These are phyloP conservation scores for Trichoderma sp. DNA, from an alignment of 2,329 filamentous ascomycete species.

Conservation along the genomic window DNA sequence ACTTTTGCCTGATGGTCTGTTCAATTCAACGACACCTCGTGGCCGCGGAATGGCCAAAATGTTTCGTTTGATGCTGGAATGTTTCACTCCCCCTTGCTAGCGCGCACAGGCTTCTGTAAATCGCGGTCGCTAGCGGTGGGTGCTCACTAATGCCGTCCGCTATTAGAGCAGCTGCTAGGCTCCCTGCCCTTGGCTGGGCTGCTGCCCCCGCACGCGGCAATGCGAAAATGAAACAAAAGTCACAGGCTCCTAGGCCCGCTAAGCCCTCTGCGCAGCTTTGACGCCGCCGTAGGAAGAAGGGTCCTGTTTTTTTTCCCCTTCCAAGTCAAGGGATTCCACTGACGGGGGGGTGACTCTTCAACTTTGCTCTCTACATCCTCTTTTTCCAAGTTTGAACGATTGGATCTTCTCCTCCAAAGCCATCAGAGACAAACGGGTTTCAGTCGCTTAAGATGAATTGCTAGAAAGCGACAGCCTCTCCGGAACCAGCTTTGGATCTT, in stretches of 20 bases:
- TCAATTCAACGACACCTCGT: neutral
- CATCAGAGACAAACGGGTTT: neutral
- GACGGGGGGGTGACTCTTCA: neutral
- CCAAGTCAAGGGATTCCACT: neutral
- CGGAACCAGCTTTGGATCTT: neutral
- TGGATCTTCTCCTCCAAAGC: neutral
- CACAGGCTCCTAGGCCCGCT: neutral
- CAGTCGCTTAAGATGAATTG: neutral
- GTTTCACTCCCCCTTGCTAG: conserved; percentile 12
- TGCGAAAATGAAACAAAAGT: conserved; percentile 7
- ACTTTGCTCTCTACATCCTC: conserved; percentile 16
- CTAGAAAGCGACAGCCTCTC: neutral
- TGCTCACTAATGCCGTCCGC: conserved; percentile 9
- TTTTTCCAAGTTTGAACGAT: neutral
- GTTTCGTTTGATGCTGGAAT: conserved; percentile 14
- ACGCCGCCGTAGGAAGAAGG: neutral
- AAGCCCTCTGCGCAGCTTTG: neutral
- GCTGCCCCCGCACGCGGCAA: neutral
- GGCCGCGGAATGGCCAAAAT: neutral
- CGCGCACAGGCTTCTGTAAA: conserved; percentile 11
- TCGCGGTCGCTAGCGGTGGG: neutral
- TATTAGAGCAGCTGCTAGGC: neutral
- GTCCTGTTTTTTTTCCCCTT: neutral
- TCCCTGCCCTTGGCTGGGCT: neutral
- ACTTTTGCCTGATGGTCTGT: neutral